Evolutionary conservation across 805 yeast genomes (phyloP).

Genomic region (Candida vaughaniae): DNA sequence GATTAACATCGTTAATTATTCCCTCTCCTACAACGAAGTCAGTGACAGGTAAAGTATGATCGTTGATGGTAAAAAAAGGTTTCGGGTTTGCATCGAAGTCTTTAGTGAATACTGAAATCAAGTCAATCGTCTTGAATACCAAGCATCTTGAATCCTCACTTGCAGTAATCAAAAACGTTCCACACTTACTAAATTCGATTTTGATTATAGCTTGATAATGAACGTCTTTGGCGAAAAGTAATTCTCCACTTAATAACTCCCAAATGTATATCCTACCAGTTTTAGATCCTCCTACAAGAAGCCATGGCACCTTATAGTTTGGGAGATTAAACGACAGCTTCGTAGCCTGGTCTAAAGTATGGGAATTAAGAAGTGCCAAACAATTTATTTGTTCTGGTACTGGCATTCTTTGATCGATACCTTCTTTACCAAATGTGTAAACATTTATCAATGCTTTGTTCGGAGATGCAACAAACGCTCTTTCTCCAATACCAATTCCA

Average conservation of each 20-base stretch:
- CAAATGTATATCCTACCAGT: constrained; percentile 81
- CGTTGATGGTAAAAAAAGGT: constrained; percentile 59
- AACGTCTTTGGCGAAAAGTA: constrained; percentile 70
- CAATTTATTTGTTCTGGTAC: constrained; percentile 76
- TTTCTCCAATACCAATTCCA: constrained; percentile 47
- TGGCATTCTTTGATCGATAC: constrained; percentile 77
- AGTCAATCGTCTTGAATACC: constrained; percentile 69
- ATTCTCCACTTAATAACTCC: constrained; percentile 78
- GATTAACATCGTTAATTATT: constrained; percentile 53
- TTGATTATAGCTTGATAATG: constrained; percentile 78
- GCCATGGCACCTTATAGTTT: constrained; percentile 53
- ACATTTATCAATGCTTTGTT: constrained; percentile 74
- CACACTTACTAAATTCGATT: constrained; percentile 58
- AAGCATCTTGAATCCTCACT: constrained; percentile 79
- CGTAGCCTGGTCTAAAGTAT: constrained; percentile 12
- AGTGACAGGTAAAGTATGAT: constrained; percentile 57
- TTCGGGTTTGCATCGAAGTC: constrained; percentile 37
- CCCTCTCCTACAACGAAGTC: constrained; percentile 52
- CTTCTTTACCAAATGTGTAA: constrained; percentile 68
- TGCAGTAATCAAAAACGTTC: constrained; percentile 67
- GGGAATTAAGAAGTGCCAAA: constrained; percentile 43
- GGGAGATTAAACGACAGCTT: constrained; percentile 24
- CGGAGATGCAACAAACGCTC: constrained; percentile 62
- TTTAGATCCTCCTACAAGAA: constrained; percentile 70
- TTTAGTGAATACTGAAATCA: constrained; percentile 38